Conservation (phyloP, 1,284 basidiomycete species). For the Testicularia cyperi region DNA sequence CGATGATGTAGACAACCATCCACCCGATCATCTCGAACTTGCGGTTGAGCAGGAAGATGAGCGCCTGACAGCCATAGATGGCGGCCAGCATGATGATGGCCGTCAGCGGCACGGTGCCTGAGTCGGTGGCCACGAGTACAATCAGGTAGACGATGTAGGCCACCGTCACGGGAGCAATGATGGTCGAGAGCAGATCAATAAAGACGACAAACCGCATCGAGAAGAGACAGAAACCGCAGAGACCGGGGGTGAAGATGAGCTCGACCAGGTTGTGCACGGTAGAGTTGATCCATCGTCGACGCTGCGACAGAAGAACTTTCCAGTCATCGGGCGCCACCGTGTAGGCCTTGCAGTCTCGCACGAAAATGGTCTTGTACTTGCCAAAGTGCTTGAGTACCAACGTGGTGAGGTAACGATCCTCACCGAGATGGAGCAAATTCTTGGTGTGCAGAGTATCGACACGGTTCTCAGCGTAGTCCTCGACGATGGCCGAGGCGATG, state of each 20-base stretch:
- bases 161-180: constrained; percentile 88
- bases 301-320: constrained; percentile 91
- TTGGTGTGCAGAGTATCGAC: constrained; percentile 88
- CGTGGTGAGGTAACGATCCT: constrained; percentile 97
- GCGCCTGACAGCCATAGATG: constrained; percentile 73
- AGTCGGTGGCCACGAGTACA: constrained; percentile 45
- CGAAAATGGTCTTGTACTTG: constrained; percentile 80
- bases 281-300: constrained; percentile 99
- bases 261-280: constrained; percentile 96
- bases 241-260: constrained; percentile 84
- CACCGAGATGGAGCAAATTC: constrained; percentile 92
- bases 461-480: constrained; percentile 91
- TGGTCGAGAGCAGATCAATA: constrained; percentile 76
- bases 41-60: constrained; percentile 60
- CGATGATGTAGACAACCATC: constrained; percentile 64
- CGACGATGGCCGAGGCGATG: constrained; percentile 78
- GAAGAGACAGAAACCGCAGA: constrained; percentile 88
- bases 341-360: constrained; percentile 82
- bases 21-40: constrained; percentile 60
- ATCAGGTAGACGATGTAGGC: constrained; percentile 68
- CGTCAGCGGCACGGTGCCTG: constrained; percentile 61
- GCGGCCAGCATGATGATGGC: constrained; percentile 89
- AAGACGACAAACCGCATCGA: constrained; percentile 98
- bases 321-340: constrained; percentile 69
- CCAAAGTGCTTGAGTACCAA: constrained; percentile 74